These are phyloP conservation scores for Chrysoporthe puriensis DNA, from an alignment of 2,329 filamentous ascomycete species.

Conservation along the genomic window DNA sequence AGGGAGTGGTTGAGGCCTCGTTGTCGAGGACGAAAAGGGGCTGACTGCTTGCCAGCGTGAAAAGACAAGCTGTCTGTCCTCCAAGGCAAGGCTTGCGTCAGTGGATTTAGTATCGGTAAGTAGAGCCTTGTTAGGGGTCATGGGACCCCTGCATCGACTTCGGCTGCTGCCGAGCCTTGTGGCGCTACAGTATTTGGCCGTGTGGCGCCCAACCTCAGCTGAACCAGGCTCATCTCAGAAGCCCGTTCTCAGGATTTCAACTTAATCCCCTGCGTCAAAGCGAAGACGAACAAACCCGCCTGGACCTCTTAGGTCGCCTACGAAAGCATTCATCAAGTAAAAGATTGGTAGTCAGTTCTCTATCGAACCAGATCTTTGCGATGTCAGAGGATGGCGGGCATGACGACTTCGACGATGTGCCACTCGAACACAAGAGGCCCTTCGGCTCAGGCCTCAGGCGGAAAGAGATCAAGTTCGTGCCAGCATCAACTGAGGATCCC, in stretches of 20 bases:
- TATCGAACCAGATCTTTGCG: background rate
- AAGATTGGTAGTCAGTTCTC: background rate
- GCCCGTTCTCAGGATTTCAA: too few species aligned
- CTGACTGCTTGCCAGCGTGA: background rate
- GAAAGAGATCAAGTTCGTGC: slow-evolving; percentile 60
- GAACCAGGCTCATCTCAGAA: background rate
- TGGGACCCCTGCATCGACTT: slow-evolving; percentile 6
- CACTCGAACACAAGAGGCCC: slow-evolving; percentile 56
- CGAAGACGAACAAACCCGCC: too few species aligned
- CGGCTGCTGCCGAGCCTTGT: slow-evolving; percentile 23
- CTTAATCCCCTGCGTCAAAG: too few species aligned
- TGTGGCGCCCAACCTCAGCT: background rate
- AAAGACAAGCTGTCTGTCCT: background rate
- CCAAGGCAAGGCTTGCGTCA: slow-evolving; percentile 22
- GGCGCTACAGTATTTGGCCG: background rate
- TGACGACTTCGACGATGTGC: slow-evolving; percentile 49
- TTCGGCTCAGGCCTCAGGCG: slow-evolving; percentile 62
- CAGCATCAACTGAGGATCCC: slow-evolving; percentile 48
- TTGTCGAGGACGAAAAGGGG: slow-evolving; percentile 18
- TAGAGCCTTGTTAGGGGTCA: background rate
- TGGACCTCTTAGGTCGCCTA: too few species aligned
- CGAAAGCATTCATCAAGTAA: background rate
- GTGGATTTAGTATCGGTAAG: slow-evolving; percentile 14
- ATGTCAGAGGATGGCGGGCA: slow-evolving; percentile 29
- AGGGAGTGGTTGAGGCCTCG: background rate